Conservation (phyloP, 352 stramenopile genomes). For the Stramenopiles sp. region DNA sequence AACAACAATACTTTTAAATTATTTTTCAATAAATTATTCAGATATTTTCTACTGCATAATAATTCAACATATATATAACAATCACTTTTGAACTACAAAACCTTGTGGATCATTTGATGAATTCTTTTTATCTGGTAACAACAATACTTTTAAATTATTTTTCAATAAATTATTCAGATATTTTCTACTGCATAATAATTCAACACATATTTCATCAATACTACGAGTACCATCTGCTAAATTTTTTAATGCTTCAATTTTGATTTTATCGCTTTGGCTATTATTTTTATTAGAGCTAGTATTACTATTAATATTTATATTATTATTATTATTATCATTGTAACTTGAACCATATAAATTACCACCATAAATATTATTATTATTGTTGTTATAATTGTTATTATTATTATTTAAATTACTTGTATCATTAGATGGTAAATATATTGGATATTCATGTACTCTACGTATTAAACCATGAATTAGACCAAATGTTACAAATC, state of each 20-base stretch:
- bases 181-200: background rate
- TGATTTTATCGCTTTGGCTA: too few relatives aligned
- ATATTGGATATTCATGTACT: conserved; percentile 55
- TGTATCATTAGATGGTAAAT: background rate
- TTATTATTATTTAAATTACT: background rate
- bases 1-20: background rate
- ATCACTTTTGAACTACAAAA: background rate
- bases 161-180: background rate
- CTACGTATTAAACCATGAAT: conserved; percentile 54
- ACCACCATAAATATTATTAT: too few relatives aligned
- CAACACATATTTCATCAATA: background rate
- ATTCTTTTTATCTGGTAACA: background rate
- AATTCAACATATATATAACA: too few relatives aligned
- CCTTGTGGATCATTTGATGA: background rate
- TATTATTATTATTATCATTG: too few relatives aligned
- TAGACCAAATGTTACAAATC: conserved; percentile 59
- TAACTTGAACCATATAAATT: too few relatives aligned
- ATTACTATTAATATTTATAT: too few relatives aligned
- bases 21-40: background rate
- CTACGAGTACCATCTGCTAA: background rate
- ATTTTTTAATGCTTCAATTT: background rate
- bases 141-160: background rate
- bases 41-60: background rate
- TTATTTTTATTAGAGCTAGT: background rate
- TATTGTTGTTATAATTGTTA: too few relatives aligned